phyloP scores from a whole-genome alignment of 2,329 filamentous ascomycete genomes.

The Alternaria triticina region DNA sequence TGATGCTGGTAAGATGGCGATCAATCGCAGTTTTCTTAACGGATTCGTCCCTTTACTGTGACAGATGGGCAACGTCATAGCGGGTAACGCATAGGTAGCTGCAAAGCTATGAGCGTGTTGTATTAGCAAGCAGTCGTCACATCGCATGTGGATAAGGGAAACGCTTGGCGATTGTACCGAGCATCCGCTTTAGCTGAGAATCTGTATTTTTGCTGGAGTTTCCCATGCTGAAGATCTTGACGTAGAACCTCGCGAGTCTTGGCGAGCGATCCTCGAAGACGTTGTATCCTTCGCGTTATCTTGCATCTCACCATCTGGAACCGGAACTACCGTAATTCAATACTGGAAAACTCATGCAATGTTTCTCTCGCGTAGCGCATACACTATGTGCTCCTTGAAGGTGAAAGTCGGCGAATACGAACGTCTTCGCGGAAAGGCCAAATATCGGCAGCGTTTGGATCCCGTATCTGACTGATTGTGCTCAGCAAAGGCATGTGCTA shows the following conservation, averaged over 20 bases:
- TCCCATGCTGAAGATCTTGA: background rate
- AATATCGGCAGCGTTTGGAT: background rate
- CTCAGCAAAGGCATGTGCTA: background rate
- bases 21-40: conserved; percentile 6
- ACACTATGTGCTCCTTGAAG: background rate
- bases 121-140: conserved; percentile 21
- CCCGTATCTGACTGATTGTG: background rate
- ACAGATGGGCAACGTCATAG: conserved; percentile 41
- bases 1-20: background rate
- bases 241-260: background rate
- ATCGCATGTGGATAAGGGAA: background rate
- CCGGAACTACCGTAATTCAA: background rate
- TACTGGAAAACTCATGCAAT: background rate
- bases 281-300: background rate
- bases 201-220: background rate
- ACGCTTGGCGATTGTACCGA: conserved; percentile 6
- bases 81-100: conserved; percentile 21
- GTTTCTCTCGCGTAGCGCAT: background rate
- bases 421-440: background rate
- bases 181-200: background rate
- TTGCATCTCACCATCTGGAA: background rate
- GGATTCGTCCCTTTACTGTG: conserved; percentile 22
- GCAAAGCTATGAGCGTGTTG: conserved; percentile 3
- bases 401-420: background rate
- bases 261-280: background rate